phyloP scores from a whole-genome alignment of 306 rosid genomes.

The Citrullus mucosospermus region DNA sequence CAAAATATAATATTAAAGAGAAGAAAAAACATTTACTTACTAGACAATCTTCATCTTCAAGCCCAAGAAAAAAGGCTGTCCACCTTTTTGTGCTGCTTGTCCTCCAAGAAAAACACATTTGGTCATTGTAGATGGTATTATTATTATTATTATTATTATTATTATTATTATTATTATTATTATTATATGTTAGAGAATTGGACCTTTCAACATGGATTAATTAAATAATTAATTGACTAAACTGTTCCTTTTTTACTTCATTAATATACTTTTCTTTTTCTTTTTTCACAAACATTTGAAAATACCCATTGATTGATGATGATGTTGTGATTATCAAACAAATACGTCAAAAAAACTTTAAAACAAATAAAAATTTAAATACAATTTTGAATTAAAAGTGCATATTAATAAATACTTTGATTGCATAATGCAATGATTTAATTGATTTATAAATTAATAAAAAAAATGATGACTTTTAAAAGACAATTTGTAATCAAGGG shows the following conservation, averaged over 20 bases:
- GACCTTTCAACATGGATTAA: background rate
- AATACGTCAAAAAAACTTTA: background rate
- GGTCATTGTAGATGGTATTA: background rate
- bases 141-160: background rate
- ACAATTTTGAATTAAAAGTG: background rate
- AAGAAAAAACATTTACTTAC: background rate
- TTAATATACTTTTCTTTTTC: too few species aligned
- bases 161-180: background rate
- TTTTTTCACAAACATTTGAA: background rate
- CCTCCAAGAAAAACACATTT: background rate
- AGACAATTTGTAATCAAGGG: background rate
- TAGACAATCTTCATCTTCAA: background rate
- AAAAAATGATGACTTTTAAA: background rate
- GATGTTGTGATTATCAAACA: background rate
- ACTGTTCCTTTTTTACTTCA: too few species aligned
- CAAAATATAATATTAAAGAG: background rate
- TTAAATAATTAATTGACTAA: background rate
- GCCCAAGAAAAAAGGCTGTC: background rate
- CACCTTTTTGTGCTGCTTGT: background rate
- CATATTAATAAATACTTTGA: background rate
- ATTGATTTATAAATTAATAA: background rate
- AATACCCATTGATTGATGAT: background rate
- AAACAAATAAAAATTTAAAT: too few species aligned
- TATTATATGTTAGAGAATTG: background rate
- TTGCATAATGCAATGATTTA: background rate